Base-by-base conservation (phyloP, 2,329 filamentous ascomycete genomes). In the Cladosporium colombiae region DNA sequence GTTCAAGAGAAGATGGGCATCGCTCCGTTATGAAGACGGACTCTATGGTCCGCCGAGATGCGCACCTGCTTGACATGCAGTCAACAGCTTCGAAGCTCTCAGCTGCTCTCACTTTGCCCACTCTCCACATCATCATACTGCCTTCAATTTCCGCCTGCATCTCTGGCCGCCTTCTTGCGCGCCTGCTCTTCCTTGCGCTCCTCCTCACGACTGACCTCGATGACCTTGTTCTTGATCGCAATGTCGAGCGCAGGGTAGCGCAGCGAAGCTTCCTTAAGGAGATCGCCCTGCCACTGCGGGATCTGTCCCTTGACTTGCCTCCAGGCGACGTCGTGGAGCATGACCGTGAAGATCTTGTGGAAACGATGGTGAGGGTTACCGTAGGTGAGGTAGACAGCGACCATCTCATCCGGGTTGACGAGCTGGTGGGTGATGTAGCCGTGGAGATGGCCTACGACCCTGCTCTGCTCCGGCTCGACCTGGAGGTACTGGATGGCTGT, bases 361-460 rank as follows among this genome's bases (percentile, higher is more conserved):
- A 40, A 21, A 5, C 5, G 5, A 18, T 23, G 4, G 33, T 11
- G 6, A 10, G 33, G 55, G 3, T 21, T 27, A 27, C 40, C 49
- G 25, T 64, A 68, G 8, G 33, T 31, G 10, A 16, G 23, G 23
- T 65, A 53, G 13, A 68, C 27, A 8, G 33, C 59, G 29, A 63
- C 5, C 35, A 70, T 60, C 33, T 68, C 56, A 1, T 65, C 29
- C 1, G 67, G 63, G 18, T 40, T 65, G 13, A 66, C 14, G n/a
- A 35, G 18, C 23, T 61, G 50, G 59, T 70, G 65, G 16, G 46
- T 18, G 53, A 68, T 50, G 57, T 67, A 59, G 40, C 65, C 65
- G 27, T 62, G 53, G 33, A 70, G 49, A 53, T 66, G 64, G 50
- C 66, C 66, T 10, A 63, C 64, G 61, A 70, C 61, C 49, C 65